A percentile compares a stretch with the other conserved stretches of the same genome.
Evolutionary conservation across 73 alveolate species (phyloP).

Genomic region (Uronychia setigera): DNA sequence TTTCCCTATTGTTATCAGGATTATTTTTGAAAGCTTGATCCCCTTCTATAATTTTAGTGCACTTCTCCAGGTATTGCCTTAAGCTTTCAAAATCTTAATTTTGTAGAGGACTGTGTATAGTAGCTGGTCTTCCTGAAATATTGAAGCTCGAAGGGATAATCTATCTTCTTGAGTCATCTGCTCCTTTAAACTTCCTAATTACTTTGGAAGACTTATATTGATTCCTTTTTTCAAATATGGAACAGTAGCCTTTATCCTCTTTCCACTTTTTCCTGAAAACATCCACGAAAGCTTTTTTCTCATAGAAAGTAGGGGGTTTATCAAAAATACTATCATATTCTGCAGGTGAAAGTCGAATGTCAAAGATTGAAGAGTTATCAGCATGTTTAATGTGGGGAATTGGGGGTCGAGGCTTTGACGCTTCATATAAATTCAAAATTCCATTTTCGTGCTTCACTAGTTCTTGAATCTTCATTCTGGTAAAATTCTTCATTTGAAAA

Average conservation of each 20-base stretch:
- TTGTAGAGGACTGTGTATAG: neutral
- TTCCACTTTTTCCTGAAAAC: conserved; percentile 52
- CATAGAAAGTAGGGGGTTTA: conserved; percentile 47
- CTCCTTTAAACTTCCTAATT: neutral
- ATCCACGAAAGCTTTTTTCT: conserved; percentile 55
- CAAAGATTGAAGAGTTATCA: conserved; percentile 27
- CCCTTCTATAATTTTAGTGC: neutral
- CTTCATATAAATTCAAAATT: conserved; percentile 47
- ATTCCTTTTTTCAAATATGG: conserved; percentile 42
- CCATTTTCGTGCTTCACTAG: conserved; percentile 61
- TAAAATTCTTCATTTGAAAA: neutral
- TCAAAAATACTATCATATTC: conserved; percentile 62
- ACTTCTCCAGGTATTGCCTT: neutral
- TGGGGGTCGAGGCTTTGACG: neutral
- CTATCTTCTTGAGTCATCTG: neutral
- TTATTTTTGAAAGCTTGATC: no score
- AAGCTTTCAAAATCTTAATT: neutral
- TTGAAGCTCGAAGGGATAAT: neutral
- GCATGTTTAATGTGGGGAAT: conserved; percentile 14
- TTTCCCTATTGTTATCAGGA: no score
- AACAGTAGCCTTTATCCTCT: conserved; percentile 65
- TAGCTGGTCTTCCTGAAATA: neutral
- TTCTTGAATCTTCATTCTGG: conserved; percentile 42
- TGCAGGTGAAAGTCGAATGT: conserved; percentile 27
- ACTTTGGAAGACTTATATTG: neutral